Evolutionary conservation across 2,329 filamentous ascomycete species (phyloP), one percentile per base, ranked within the genome.

Genomic region (Fusarium humuli): DNA sequence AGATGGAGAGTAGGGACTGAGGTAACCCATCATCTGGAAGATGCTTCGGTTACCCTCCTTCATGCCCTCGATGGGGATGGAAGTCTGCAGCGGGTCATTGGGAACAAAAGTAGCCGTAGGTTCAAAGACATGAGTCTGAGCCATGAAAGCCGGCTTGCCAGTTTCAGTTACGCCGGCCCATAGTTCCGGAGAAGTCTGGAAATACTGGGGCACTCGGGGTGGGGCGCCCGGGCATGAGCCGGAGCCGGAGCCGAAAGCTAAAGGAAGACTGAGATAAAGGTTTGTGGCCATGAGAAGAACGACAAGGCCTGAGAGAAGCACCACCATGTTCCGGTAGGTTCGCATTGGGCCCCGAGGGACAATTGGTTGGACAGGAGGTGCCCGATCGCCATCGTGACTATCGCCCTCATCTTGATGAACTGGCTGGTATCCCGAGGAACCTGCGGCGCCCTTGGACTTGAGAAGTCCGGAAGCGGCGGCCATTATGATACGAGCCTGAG

Each of bases 41-140:
- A 94, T 92, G 79, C 88, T 91, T 69, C 85, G 81, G 73, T 90
- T 87, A 29, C 85, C 80, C 4, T 80, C 78, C 49, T 84, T 84
- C 79, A 84, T 83, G 27, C 90, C 90, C 55, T 84, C 76, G 53
- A 94, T 91, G 0, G 91, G 90, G 22, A 91, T 83, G 37, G 88
- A 87, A 3, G 91, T 94, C 81, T 93, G 90, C 60, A 94, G 81
- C 50, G 92, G 92, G 50, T 85, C 82, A 73, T 92, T 92, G 16
- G 91, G 89, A 32, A 90, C 87, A 75, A 89, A 93, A 7, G 88
- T 85, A 3, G 81, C 86, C 11, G 88, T 84, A 68, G 92, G 91
- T 22, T 90, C 85, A 41, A 92, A 89, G 2, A 87, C 86, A 69
- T 91, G 89, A 9, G 88, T 92, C 80, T 93, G 87, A 2, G 91